Evolutionary conservation across 2,329 filamentous ascomycete species (phyloP).

Genomic region (Knufia fluminis): DNA sequence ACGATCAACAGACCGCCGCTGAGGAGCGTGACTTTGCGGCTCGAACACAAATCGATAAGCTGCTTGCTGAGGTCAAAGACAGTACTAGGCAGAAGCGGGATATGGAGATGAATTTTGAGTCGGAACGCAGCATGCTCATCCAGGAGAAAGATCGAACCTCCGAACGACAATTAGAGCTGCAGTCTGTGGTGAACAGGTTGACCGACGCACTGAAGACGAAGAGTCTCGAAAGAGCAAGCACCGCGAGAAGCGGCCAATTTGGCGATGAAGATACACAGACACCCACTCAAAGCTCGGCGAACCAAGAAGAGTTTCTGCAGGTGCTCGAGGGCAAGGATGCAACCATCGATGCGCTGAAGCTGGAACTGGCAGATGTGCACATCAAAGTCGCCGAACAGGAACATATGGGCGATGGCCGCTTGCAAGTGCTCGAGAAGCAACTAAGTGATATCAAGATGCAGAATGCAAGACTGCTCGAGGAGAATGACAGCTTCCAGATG

Average conservation of each 20-base stretch:
- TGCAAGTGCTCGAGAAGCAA: conserved; percentile 82
- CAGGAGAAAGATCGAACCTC: conserved; percentile 87
- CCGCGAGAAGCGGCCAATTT: conserved; percentile 24
- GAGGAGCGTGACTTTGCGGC: conserved; percentile 83
- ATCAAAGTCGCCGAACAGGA: conserved; percentile 93
- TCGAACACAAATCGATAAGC: conserved; percentile 69
- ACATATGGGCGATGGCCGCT: conserved; percentile 76
- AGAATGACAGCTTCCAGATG: conserved; percentile 96
- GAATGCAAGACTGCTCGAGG: conserved; percentile 92
- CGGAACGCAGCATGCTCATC: conserved; percentile 74
- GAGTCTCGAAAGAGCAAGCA: conserved; percentile 47
- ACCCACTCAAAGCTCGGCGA: background rate
- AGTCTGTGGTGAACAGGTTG: conserved; percentile 77
- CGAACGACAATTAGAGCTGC: conserved; percentile 80
- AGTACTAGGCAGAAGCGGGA: conserved; percentile 75
- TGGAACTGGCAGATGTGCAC: conserved; percentile 89
- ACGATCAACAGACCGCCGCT: conserved; percentile 71
- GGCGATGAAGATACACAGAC: background rate
- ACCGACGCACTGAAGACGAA: conserved; percentile 78
- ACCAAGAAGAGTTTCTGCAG: conserved; percentile 30
- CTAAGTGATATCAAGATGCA: conserved; percentile 90
- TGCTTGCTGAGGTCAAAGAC: conserved; percentile 80
- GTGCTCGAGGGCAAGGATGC: conserved; percentile 92
- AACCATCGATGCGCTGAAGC: conserved; percentile 79
- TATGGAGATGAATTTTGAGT: conserved; percentile 85